Base-by-base conservation (phyloP, 352 stramenopile species). In the Blastocystis sp. region DNA sequence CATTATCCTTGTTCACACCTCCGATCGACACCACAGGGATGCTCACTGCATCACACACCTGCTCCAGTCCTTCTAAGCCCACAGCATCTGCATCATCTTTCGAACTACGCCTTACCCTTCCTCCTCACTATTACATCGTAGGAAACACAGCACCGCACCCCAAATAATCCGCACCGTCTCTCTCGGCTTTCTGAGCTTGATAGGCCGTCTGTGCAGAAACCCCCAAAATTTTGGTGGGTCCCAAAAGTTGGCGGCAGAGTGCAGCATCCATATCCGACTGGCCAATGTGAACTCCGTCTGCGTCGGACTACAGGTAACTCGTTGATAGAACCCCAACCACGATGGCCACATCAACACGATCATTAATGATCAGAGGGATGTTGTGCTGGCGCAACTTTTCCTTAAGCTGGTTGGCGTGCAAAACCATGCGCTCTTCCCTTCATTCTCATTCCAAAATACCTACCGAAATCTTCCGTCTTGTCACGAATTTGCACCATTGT, bases 281-380 rank as follows among this genome's bases (percentile, higher is more conserved):
- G 0, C 78, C 78, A 18, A 89, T 89, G 55, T 89, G 78, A 18
- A 89, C 78, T 5, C 78, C 78, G 53, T 89, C 78, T 5, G 78
- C 78, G 55, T 89, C 41, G 34, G 37, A 64, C 78, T 89, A 76
- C 8, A 45, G 18, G 68, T 30, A 65, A 18, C 11, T 13, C 30
- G 37, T 13, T 0, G 37, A 78, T 3, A 7, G 13, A 3, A 26
- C 11, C 5, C 41, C 0, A 76, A 89, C 78, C 78, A 89, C 45
- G 20, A 89, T 89, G 24, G 78, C 78, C n/a, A 89, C 78, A 43
- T 89, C 78, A 6, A 89, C 78, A 41, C 78, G 78, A 43, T 89
- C 78, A 43, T 89, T 79, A 34, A 89, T 89, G 50, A 89, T 89
- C n/a, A 89, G 64, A n/a, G 78, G 78, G 37, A 89, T 47, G 43